Base-by-base conservation (phyloP, 768 basidiomycete species). In the Hygrophoropsis aurantiaca region DNA sequence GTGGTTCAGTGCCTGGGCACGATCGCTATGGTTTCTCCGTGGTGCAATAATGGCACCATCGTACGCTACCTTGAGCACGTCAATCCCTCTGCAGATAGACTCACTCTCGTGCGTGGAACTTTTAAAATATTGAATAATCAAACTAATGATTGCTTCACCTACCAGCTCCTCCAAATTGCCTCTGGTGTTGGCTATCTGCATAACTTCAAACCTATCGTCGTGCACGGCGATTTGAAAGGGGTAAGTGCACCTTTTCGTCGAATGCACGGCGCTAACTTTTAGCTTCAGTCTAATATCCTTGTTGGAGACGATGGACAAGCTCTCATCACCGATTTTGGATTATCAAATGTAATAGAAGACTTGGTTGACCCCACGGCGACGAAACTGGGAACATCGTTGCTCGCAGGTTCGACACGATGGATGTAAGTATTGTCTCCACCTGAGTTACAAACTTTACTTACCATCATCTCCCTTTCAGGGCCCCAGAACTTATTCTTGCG, bases 141-240 rank as follows among this genome's bases (percentile, higher is more conserved):
- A 52, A 45, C 18, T 19, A 10, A 26, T 4, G 30, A 4, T 2
- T 37, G 21, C 33, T n/a, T 36, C 46, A 37, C 34, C 13, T 52
- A n/a, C 2, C 40, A 84, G 81, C 54, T 84, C 20, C 59, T 65
- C 16, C 77, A 82, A 60, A 71, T 82, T 8, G 80, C 81, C 1
- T 76, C 75, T 2, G 82, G 80, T 5, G 74, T 84, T 33, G 54
- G 71, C 9, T 82, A 84, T 58, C 66, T 84, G 7, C 82, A 85
- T 50, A 70, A 73, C 38, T 74, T 74, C 54, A 71, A 71, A 35
- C 80, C 80, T 3, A 66, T 72, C 11, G 75, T 85, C 20, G 66
- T 84, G 10, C 82, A 83, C 53, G 81, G 82, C 4, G 82, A 84
- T 50, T 63, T 84, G 46, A 82, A 82, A 65, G 80, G 81, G 49